Percentiles rank a stretch among this genome's conserved stretches.
phyloP scores from a whole-genome alignment of 2,329 filamentous ascomycete species.

The Emmonsiellopsis sp. region DNA sequence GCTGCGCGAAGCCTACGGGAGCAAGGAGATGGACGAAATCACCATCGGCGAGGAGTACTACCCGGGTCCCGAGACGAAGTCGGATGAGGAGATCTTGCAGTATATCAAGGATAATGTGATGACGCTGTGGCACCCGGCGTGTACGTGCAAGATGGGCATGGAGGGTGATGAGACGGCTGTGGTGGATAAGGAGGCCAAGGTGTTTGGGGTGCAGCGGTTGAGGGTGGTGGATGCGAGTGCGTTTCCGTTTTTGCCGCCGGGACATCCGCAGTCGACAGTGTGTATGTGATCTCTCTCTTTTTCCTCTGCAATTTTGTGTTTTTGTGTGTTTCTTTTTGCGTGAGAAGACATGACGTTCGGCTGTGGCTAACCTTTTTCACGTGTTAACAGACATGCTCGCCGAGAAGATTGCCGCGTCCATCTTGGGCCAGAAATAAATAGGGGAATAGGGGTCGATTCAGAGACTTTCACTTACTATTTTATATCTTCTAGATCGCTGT shows the following conservation, averaged over 20 bases:
- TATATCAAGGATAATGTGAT: conserved; percentile 22
- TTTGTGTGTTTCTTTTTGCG: background rate
- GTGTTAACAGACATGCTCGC: conserved; percentile 28
- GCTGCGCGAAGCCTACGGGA: conserved; percentile 28
- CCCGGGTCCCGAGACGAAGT: conserved; percentile 29
- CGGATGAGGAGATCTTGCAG: conserved; percentile 37
- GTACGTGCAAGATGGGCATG: conserved; percentile 32
- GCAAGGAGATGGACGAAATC: conserved; percentile 21
- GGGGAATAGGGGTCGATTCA: no score
- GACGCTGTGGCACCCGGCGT: conserved; percentile 26
- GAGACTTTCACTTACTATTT: no score
- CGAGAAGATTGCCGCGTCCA: conserved; percentile 31
- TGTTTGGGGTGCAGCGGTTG: conserved; percentile 23
- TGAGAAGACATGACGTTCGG: background rate
- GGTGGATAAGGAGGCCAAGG: conserved; percentile 21
- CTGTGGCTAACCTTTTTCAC: background rate
- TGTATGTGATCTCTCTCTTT: conserved; percentile 22
- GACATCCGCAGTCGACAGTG: conserved; percentile 34
- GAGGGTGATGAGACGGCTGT: conserved; percentile 23
- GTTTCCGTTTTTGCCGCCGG: conserved; percentile 29
- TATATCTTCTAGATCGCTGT: no score
- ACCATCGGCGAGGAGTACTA: conserved; percentile 28
- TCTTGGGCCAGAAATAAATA: background rate
- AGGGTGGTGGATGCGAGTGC: conserved; percentile 27
- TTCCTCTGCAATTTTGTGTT: no score